Evolutionary conservation across 2,329 filamentous ascomycete species (phyloP), one percentile per base, ranked within the genome.

Genomic region (Aureobasidium melanogenum): DNA sequence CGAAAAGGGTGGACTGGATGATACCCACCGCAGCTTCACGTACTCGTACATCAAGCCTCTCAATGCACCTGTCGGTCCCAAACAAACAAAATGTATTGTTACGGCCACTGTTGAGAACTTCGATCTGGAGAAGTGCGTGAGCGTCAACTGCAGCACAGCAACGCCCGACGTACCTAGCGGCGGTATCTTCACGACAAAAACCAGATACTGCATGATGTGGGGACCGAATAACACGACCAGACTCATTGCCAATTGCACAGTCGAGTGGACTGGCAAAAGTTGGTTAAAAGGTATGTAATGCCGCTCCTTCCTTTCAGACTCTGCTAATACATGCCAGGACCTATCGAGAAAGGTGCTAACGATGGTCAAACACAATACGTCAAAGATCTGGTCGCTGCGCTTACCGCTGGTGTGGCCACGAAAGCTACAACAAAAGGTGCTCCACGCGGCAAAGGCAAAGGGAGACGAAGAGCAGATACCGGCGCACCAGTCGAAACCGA

Each of bases 231-330:
- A 96, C 69, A 79, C 85, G 41, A 99, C 95, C 1, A 84, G 91
- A 30, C 77, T 99, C 32, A 85, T 94, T 64, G 88, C 93, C 76
- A 97, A 88, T 66, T 97, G 91, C 72, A 88, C 86, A 2, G 89
- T 97, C 46, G 95, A 99, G 70, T 99, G 95, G 95, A 87, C 88
- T 3, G 92, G 92, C 68, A 99, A 97, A 80, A 97, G 92, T 77
- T 99, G 94, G 94, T 78, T 99, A 48, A 97, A 94, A 26, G 44
- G 41, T 44, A 44, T 26, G 41, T 44, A 26, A 8, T 15, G 12
- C 17, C 24, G 7, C 12, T 32, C 41, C 26, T 22, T 5, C 9
- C 12, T 17, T 3, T 8, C 5, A 17, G 41, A 44, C 19, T 7
- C 24, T 44, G 12, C 41, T 44, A 44, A 44, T 17, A 6, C 5